Evolutionary conservation across 78 protist species (phyloP), one percentile per base, ranked within the genome.

Genomic region (Dictyostelium brefeldianum): DNA sequence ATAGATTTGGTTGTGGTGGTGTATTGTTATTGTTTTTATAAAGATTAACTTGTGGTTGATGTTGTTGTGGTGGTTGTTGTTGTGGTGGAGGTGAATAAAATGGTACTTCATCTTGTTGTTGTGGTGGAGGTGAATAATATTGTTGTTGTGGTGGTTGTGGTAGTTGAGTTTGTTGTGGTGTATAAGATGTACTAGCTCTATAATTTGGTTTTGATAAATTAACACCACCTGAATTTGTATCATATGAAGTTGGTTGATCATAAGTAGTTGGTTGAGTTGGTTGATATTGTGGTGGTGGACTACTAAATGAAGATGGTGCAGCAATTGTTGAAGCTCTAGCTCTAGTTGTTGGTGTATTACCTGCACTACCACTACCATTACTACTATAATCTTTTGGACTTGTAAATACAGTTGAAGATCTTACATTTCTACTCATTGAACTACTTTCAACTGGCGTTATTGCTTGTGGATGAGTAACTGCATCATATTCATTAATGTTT

Each of bases 381-480:
- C 51, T n/a, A 48, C 65, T 25, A 53, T 25, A 62, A 0, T 53
- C 56, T 31, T 87, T 74, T 50, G 83, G 83, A 54, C 69, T 78
- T 7, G 78, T 57, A 20, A 87, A 87, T 6, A 87, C 92, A 12
- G 82, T 43, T 18, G 82, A 59, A 8, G 92, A 74, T 62, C 92
- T 79, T 18, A 87, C 78, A 48, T 87, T 87, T n/a, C 31, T 87
- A 20, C 73, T 59, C 57, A 77, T 77, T 43, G 92, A 10, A 29
- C 77, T 56, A 0, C 10, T 14, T 5, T 87, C 92, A 15, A 62
- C 22, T 17, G 84, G 79, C 46, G 92, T 87, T 29, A 87, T 87
- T 5, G 78, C 92, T 75, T 81, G 67, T 31, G 82, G 56, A 64
- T 87, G 92, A 27, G 18, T 87, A 0, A 54, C 31, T 25, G 48